These are phyloP conservation scores for Zelonia costaricensis DNA, from an alignment of 208 protist genomes.

Conservation along the genomic window DNA sequence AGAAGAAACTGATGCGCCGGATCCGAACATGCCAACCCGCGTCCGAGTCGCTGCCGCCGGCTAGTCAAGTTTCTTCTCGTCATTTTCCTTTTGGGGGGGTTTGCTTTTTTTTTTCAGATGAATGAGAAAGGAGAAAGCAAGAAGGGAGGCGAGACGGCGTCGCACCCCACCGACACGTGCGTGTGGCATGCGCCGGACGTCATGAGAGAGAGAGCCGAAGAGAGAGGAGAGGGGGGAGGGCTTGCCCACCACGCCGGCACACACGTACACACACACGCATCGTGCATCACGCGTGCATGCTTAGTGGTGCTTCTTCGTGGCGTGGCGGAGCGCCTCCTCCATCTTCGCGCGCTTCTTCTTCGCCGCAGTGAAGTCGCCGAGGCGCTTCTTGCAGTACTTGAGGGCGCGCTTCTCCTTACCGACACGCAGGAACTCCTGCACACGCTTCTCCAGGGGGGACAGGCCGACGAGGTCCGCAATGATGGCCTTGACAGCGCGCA, in stretches of 20 bases:
- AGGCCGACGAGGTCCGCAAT: slow-evolving; percentile 90
- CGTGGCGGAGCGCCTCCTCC: slow-evolving; percentile 89
- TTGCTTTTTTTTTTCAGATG: slow-evolving; percentile 12
- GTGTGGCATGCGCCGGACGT: too few relatives aligned
- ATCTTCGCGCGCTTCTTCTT: slow-evolving; percentile 94
- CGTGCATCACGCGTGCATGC: neutral
- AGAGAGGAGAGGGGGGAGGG: neutral
- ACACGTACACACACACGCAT: slow-evolving; percentile 7
- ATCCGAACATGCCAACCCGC: too few relatives aligned
- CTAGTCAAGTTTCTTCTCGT: too few relatives aligned
- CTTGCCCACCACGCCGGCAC: neutral
- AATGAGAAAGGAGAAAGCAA: slow-evolving; percentile 17
- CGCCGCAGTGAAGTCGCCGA: slow-evolving; percentile 86
- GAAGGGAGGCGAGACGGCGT: neutral
- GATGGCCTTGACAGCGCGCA: slow-evolving; percentile 91
- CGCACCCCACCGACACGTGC: neutral
- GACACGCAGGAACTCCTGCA: slow-evolving; percentile 94
- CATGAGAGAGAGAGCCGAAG: neutral
- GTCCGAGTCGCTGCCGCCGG: too few relatives aligned
- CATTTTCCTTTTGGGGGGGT: slow-evolving; percentile 6
- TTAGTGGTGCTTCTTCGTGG: slow-evolving; percentile 69
- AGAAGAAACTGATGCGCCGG: too few relatives aligned
- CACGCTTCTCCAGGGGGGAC: slow-evolving; percentile 91
- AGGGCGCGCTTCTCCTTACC: slow-evolving; percentile 96
- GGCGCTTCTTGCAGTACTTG: slow-evolving; percentile 95